Base-by-base conservation (phyloP, 768 basidiomycete species). In the Cyathus striatus region DNA sequence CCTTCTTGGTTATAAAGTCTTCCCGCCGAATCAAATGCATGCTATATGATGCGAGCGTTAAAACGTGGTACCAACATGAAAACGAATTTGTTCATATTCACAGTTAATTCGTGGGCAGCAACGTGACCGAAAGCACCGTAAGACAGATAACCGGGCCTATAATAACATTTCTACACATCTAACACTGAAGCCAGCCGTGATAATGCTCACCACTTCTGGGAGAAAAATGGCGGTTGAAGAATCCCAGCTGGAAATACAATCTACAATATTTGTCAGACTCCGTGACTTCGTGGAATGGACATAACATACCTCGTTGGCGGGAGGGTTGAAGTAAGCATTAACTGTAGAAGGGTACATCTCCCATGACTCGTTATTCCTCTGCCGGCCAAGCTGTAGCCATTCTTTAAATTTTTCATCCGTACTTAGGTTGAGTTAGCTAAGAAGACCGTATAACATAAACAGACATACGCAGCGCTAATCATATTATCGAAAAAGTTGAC, bases 231-330 rank as follows among this genome's bases (percentile, higher is more conserved):
- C 2, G 90, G 84, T 49, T 85, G 90, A 14, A 98, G 66, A 54
- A 98, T 93, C 20, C 96, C 96, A 17, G 96, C 95, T 6, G 96
- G 94, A 69, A 99, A 97, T 17, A 92, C 90, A 40, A 94, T 92
- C 84, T 90, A 34, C 18, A 30, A 3, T 37, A 7, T 33, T 35
- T 14, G 26, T 27, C 13, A 30, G 27, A 18, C 3, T 21, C 20
- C 10, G 12, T 23, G 12, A 17, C 16, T 21, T 10, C 6, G 12
- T 21, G 12, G 13, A 13, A 6, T 9, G 10, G 12, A 9, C 9
- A 16, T 9, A 5, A 40, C 64, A 27, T 46, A 88, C 88, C 73
- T 95, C 92, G 49, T 92, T 93, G 1, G 85, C 81, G 7, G 89
- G 85, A 23, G 91, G 85, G 48, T 83, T 84, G 65, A 82, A 91